Evolutionary conservation across 1,284 basidiomycete genomes (phyloP).

Genomic region (Trichosporon sp.): DNA sequence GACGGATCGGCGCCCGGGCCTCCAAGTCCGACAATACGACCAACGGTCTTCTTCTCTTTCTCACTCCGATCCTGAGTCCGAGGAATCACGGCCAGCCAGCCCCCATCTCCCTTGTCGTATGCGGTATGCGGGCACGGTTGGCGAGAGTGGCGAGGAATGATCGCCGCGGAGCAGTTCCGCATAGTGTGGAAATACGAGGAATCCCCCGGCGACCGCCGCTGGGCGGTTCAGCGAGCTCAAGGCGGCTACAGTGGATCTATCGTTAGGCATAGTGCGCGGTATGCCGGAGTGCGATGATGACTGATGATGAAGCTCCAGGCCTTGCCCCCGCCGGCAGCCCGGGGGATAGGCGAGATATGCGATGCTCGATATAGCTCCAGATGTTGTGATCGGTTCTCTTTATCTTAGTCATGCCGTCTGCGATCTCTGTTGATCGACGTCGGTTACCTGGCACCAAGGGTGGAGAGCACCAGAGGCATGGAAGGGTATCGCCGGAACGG

Average conservation of each 20-base stretch:
- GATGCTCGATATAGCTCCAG: not conserved
- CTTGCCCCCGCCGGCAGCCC: not conserved
- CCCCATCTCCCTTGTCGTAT: not conserved
- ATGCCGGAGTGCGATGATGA: not conserved
- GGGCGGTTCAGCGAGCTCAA: not conserved
- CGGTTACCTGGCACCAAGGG: not conserved
- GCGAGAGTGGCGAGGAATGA: not conserved
- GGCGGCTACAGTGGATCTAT: too few species aligned
- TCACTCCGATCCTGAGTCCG: not conserved
- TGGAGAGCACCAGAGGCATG: not conserved
- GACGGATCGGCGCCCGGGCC: not conserved
- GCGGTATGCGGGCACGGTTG: not conserved
- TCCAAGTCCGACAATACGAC: not conserved
- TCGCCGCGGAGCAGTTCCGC: not conserved
- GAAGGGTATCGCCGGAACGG: constrained; percentile 4
- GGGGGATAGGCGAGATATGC: not conserved
- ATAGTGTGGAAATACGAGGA: not conserved
- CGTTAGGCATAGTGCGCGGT: too few species aligned
- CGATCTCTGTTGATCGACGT: not conserved
- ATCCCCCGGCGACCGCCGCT: too few species aligned
- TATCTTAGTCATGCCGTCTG: not conserved
- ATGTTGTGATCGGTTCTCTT: not conserved
- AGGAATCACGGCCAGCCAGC: not conserved
- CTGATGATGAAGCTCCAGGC: not conserved
- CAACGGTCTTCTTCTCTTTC: not conserved